phyloP scores from a whole-genome alignment of 371 early-diverging fungal genomes.

The Ordospora colligata region DNA sequence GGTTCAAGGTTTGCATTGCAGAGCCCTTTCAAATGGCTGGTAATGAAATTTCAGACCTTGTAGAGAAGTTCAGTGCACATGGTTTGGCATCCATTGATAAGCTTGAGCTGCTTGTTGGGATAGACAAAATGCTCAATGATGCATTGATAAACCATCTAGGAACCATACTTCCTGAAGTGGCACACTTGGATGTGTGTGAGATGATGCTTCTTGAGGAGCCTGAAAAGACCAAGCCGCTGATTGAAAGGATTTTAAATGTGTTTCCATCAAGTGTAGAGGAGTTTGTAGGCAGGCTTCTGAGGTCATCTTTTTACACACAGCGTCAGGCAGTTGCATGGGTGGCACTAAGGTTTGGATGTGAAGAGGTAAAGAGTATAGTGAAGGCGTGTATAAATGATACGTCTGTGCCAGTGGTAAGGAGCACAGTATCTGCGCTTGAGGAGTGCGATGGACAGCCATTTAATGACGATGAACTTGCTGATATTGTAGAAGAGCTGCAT shows the following conservation, averaged over 20 bases:
- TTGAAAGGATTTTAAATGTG: background rate
- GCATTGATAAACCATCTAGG: background rate
- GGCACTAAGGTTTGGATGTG: background rate
- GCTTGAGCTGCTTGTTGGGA: slow-evolving; percentile 9
- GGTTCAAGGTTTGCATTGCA: background rate
- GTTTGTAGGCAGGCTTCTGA: background rate
- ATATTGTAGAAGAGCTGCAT: slow-evolving; percentile 6
- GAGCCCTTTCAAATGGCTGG: slow-evolving; percentile 8
- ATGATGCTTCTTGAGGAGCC: slow-evolving; percentile 17
- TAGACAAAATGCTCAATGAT: background rate
- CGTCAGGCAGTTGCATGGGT: slow-evolving; percentile 18
- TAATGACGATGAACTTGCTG: slow-evolving; percentile 20
- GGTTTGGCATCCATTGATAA: background rate
- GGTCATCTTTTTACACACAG: slow-evolving; percentile 19
- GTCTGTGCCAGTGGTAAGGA: background rate
- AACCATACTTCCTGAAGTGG: background rate
- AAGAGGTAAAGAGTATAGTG: background rate
- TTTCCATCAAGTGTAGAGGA: background rate
- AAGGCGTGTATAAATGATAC: slow-evolving; percentile 7
- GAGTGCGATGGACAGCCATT: background rate
- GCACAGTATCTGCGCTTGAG: background rate
- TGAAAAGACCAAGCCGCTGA: background rate
- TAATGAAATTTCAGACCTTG: background rate
- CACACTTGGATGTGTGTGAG: background rate
- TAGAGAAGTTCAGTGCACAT: background rate